Percentiles rank a stretch among this genome's conserved stretches.
Conservation (phyloP, 2,329 filamentous ascomycete species). For the Colletotrichum viniferum region DNA sequence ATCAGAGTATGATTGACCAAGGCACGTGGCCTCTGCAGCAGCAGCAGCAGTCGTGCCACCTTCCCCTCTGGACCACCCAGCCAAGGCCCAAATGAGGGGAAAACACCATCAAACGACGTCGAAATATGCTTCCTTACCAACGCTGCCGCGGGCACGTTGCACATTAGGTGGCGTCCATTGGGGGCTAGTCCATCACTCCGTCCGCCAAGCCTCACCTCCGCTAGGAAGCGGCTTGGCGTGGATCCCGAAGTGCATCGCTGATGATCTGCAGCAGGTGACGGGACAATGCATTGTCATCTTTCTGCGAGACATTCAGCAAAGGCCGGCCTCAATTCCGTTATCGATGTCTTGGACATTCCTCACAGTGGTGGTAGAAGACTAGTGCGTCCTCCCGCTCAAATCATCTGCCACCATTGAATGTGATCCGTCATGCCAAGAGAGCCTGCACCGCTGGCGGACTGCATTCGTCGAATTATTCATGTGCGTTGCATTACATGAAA, state of each 20-base stretch:
- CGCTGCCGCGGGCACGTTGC: slow-evolving; percentile 8
- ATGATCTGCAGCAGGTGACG: slow-evolving; percentile 1
- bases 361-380: neutral
- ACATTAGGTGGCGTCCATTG: slow-evolving; percentile 12
- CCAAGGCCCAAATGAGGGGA: neutral
- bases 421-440: neutral
- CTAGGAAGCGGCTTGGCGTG: slow-evolving; percentile 2
- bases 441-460: neutral
- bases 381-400: neutral
- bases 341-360: neutral
- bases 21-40: slow-evolving; percentile 5
- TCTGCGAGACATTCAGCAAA: neutral
- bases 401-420: neutral
- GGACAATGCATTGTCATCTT: neutral
- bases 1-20: neutral
- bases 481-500: neutral
- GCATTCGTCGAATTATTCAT: neutral
- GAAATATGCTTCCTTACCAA: slow-evolving; percentile 1
- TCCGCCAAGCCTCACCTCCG: slow-evolving; percentile 7
- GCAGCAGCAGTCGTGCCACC: neutral
- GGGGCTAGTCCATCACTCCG: neutral
- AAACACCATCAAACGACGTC: neutral
- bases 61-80: slow-evolving; percentile 6
- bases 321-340: neutral
- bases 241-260: slow-evolving; percentile 1